These are phyloP conservation scores for Meira nashicola DNA, from an alignment of 1,284 basidiomycete species.

Conservation along the genomic window DNA sequence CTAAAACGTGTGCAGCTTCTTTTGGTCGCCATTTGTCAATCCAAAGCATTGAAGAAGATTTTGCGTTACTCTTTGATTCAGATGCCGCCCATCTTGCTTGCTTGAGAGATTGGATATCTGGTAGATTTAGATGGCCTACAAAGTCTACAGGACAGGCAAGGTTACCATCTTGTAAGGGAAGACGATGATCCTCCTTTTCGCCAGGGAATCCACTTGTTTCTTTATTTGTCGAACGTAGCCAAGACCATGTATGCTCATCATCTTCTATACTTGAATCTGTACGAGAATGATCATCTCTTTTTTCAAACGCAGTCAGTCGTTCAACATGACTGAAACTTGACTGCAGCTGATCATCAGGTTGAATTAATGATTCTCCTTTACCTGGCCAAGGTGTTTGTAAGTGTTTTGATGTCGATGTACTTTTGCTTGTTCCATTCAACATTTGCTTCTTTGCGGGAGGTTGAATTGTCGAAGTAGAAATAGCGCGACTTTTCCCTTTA, in stretches of 20 bases:
- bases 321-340: too few species aligned
- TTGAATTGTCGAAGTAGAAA: too few species aligned
- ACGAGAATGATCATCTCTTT: not conserved
- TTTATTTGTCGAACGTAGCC: not conserved
- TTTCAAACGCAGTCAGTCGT: not conserved
- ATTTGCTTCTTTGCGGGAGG: too few species aligned
- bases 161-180: not conserved
- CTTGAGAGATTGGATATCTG: not conserved
- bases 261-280: not conserved
- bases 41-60: conserved; percentile 17
- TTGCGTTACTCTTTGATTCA: not conserved
- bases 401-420: too few species aligned
- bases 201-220: not conserved
- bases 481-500: too few species aligned
- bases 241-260: not conserved
- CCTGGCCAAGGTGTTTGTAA: too few species aligned
- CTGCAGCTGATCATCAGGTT: not conserved
- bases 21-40: conserved; percentile 25
- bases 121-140: not conserved
- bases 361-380: not conserved
- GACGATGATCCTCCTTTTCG: not conserved
- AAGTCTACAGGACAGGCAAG: not conserved
- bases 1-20: conserved; percentile 18
- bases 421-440: too few species aligned
- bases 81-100: not conserved